Evolutionary conservation across 1,139 yeast species (phyloP).

Genomic region (Debaryomyces udenii): DNA sequence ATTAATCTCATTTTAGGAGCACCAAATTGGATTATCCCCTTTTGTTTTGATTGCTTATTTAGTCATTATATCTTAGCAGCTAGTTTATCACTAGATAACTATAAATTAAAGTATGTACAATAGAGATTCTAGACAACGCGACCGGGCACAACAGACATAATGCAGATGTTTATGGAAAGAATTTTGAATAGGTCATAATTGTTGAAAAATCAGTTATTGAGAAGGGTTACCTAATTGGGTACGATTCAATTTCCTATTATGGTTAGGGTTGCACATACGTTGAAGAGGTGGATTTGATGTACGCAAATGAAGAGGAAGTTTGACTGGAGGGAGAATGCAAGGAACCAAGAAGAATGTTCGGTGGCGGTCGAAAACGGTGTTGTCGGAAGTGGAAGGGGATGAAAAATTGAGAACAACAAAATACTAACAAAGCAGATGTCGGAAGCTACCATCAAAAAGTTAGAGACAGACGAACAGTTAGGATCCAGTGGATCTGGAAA

Average conservation of each 20-base stretch:
- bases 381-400: background rate
- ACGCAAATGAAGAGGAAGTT: background rate
- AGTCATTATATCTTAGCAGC: slow-evolving; percentile 7
- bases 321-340: background rate
- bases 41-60: slow-evolving; percentile 17
- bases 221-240: slow-evolving; percentile 32
- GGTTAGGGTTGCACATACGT: slow-evolving; percentile 26
- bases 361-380: slow-evolving; percentile 3
- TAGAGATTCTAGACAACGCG: no score
- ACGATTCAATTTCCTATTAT: slow-evolving; percentile 28
- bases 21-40: slow-evolving; percentile 18
- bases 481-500: slow-evolving; percentile 25
- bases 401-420: slow-evolving; percentile 2
- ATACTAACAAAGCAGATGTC: slow-evolving; percentile 40
- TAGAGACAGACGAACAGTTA: slow-evolving; percentile 42
- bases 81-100: slow-evolving; percentile 1
- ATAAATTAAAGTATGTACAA: slow-evolving; percentile 9
- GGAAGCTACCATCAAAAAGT: slow-evolving; percentile 43
- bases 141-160: no score
- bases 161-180: no score
- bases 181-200: background rate
- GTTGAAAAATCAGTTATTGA: slow-evolving; percentile 12
- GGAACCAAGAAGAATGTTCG: background rate
- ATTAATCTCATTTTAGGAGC: slow-evolving; percentile 15
- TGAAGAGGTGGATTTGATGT: slow-evolving; percentile 4